These are phyloP conservation scores for Psilocybe azurescens DNA, from an alignment of 768 basidiomycete species.

Conservation along the genomic window DNA sequence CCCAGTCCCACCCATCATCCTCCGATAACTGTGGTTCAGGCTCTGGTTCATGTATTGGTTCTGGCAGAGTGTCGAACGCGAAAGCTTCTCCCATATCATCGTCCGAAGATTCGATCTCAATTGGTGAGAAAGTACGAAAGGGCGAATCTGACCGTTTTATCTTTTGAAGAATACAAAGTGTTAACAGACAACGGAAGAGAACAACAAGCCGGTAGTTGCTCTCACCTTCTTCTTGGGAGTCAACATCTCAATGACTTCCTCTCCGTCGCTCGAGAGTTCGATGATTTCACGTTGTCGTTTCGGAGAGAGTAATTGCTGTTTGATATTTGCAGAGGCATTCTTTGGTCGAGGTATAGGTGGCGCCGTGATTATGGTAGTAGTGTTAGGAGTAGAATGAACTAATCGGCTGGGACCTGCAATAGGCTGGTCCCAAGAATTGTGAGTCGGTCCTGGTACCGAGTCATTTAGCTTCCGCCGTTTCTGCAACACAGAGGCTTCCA, in stretches of 20 bases:
- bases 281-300: conserved; percentile 15
- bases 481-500: background rate
- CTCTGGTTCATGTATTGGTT: background rate
- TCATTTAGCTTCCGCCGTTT: background rate
- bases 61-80: background rate
- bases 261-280: conserved; percentile 20
- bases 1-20: conserved; percentile 22
- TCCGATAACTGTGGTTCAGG: background rate
- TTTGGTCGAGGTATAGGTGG: too few relatives aligned
- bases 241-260: conserved; percentile 6
- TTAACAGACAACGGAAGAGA: background rate
- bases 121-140: background rate
- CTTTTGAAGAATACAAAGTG: background rate
- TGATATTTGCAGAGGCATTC: too few relatives aligned
- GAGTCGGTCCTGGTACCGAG: too few relatives aligned
- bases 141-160: background rate
- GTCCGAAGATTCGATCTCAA: background rate
- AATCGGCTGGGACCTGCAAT: too few relatives aligned
- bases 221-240: conserved; percentile 14
- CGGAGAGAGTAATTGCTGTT: background rate
- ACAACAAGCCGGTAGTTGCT: background rate
- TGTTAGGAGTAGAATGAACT: too few relatives aligned
- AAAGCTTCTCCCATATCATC: background rate
- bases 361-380: too few relatives aligned
- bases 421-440: too few relatives aligned